phyloP scores from a whole-genome alignment of 768 basidiomycete genomes.

The Auricularia sp. region DNA sequence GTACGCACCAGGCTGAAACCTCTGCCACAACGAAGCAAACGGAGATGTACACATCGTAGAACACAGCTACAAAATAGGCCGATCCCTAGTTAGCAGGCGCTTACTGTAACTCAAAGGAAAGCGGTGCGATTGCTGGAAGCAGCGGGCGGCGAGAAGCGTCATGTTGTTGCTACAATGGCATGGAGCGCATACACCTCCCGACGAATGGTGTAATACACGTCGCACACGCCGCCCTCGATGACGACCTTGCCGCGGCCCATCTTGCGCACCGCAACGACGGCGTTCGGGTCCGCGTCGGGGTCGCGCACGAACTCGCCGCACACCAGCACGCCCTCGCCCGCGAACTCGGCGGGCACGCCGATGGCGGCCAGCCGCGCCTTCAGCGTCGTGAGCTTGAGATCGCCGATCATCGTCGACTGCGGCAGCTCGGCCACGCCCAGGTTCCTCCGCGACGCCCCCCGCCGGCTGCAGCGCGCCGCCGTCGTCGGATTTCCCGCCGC shows the following conservation, averaged over 20 bases:
- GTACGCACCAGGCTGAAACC: too few relatives aligned
- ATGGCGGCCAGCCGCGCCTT: conserved; percentile 69
- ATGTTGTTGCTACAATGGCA: conserved; percentile 58
- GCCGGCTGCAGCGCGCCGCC: conserved; percentile 25
- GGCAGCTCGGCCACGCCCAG: conserved; percentile 47
- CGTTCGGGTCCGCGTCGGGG: conserved; percentile 35
- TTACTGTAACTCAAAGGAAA: too few relatives aligned
- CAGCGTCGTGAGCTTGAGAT: conserved; percentile 82
- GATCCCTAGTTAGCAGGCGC: too few relatives aligned
- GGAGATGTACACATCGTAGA: too few relatives aligned
- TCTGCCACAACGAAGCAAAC: too few relatives aligned
- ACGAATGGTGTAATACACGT: conserved; percentile 82
- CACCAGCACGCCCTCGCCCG: conserved; percentile 94
- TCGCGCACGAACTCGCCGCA: conserved; percentile 50
- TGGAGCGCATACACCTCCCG: conserved; percentile 85
- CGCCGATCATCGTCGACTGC: conserved; percentile 93
- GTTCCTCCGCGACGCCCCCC: conserved; percentile 41
- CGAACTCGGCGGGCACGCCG: conserved; percentile 82
- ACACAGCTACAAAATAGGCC: too few relatives aligned
- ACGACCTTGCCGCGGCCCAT: conserved; percentile 76
- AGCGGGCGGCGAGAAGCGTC: not conserved
- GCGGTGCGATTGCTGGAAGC: too few relatives aligned
- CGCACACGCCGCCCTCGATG: conserved; percentile 80
- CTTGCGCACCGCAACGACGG: conserved; percentile 76
- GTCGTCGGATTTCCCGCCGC: conserved; percentile 1